These are phyloP conservation scores for Batkoa obscura DNA, from an alignment of 371 early-diverging fungal genomes.

Conservation along the genomic window DNA sequence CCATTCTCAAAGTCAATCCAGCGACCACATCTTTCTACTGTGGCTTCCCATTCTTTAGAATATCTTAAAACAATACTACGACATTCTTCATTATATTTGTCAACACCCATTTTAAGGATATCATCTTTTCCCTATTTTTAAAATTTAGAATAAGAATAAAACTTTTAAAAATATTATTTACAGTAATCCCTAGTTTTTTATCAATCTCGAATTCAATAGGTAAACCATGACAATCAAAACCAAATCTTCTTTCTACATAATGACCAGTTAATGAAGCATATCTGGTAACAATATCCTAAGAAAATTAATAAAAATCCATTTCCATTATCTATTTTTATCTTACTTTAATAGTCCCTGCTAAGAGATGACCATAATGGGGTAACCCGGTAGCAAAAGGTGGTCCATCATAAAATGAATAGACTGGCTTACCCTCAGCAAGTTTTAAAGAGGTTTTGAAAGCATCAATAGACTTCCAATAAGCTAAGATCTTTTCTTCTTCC, in stretches of 20 bases:
- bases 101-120: conserved; percentile 95
- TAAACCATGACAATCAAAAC: conserved; percentile 99
- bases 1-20: conserved; percentile 99
- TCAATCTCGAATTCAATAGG: conserved; percentile 99
- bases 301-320: conserved; percentile 50
- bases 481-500: conserved; percentile 91
- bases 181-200: conserved; percentile 91
- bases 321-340: conserved; percentile 58
- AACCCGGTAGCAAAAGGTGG: conserved; percentile 99
- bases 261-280: conserved; percentile 96
- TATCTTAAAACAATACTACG: conserved; percentile 98
- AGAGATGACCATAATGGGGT: conserved; percentile 99
- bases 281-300: conserved; percentile 93
- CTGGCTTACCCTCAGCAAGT: conserved; percentile 76
- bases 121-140: conserved; percentile 75
- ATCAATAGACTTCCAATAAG: conserved; percentile 95
- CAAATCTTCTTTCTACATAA: conserved; percentile 96
- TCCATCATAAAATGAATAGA: conserved; percentile 96
- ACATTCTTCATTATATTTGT: conserved; percentile 98
- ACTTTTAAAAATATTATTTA: not conserved
- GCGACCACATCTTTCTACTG: conserved; percentile 96
- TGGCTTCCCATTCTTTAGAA: conserved; percentile 89
- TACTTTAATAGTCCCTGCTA: conserved; percentile 99
- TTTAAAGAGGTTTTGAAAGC: conserved; percentile 91
- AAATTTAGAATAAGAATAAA: not conserved